Conservation (phyloP, 306 rosid genomes). For the Rosa rugosa region DNA sequence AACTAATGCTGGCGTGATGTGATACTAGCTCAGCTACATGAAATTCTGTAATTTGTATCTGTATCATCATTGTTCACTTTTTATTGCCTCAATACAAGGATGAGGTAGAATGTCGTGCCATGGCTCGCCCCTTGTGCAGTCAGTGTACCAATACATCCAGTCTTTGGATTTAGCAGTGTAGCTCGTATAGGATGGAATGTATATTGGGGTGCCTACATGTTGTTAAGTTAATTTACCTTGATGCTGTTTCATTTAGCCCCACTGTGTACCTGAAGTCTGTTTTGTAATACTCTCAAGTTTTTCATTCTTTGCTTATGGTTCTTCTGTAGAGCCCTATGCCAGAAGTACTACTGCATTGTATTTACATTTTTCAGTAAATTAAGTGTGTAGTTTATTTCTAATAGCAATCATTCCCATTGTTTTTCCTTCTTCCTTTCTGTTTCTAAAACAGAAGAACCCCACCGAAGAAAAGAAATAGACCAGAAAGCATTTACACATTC, state of each 20-base stretch:
- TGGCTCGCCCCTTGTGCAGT: conserved; percentile 23
- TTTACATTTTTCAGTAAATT: not conserved
- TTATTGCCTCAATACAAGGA: conserved; percentile 18
- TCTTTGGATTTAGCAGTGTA: conserved; percentile 59
- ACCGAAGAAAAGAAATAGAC: no score
- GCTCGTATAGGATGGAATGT: conserved; percentile 34
- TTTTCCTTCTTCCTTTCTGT: not conserved
- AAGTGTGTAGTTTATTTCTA: not conserved
- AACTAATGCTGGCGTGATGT: conserved; percentile 35
- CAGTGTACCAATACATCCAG: conserved; percentile 49
- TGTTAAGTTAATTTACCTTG: conserved; percentile 4
- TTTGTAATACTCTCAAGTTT: not conserved
- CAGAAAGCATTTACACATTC: not conserved
- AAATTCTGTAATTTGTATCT: conserved; percentile 37
- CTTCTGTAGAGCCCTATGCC: not conserved
- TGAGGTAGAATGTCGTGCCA: not conserved
- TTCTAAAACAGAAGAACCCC: not conserved
- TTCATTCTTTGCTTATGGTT: not conserved
- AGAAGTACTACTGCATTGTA: not conserved
- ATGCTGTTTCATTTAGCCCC: not conserved
- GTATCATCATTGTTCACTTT: conserved; percentile 36
- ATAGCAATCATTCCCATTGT: no score
- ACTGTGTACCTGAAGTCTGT: not conserved
- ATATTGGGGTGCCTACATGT: conserved; percentile 29
- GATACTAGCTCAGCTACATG: not conserved